These are phyloP conservation scores for Lathyrus sativus DNA, from an alignment of 306 rosid genomes.

Conservation along the genomic window DNA sequence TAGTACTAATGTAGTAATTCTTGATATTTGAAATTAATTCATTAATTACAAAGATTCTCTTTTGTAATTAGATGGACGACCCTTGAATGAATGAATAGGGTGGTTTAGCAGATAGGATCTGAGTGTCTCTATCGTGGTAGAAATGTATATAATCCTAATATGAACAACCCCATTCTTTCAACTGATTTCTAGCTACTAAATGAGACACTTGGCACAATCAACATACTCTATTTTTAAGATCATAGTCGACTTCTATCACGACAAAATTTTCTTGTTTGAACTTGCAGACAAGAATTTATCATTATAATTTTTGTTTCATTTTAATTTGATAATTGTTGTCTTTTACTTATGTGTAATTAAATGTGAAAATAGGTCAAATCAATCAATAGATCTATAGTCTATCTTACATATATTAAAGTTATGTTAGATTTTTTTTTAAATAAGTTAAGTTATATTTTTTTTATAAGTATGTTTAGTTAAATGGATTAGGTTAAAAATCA, in stretches of 20 bases:
- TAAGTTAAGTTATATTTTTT: too few relatives aligned
- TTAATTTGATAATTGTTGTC: too few relatives aligned
- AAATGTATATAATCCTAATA: slow-evolving; percentile 8
- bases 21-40: slow-evolving; percentile 39
- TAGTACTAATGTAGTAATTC: background rate
- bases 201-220: slow-evolving; percentile 36
- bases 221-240: background rate
- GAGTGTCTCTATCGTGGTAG: slow-evolving; percentile 50
- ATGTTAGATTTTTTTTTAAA: too few relatives aligned
- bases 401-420: too few relatives aligned
- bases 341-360: too few relatives aligned
- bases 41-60: slow-evolving; percentile 30
- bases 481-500: too few relatives aligned
- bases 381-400: too few relatives aligned
- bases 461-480: too few relatives aligned
- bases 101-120: slow-evolving; percentile 48
- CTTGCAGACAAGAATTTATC: too few relatives aligned
- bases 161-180: slow-evolving; percentile 3
- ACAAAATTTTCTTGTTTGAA: too few relatives aligned
- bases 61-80: slow-evolving; percentile 49
- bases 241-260: background rate
- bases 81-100: slow-evolving; percentile 35
- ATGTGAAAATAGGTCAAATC: too few relatives aligned
- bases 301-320: too few relatives aligned
- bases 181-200: slow-evolving; percentile 1